Evolutionary conservation across 2,329 filamentous ascomycete genomes (phyloP).

Genomic region (Cercospora sojina): DNA sequence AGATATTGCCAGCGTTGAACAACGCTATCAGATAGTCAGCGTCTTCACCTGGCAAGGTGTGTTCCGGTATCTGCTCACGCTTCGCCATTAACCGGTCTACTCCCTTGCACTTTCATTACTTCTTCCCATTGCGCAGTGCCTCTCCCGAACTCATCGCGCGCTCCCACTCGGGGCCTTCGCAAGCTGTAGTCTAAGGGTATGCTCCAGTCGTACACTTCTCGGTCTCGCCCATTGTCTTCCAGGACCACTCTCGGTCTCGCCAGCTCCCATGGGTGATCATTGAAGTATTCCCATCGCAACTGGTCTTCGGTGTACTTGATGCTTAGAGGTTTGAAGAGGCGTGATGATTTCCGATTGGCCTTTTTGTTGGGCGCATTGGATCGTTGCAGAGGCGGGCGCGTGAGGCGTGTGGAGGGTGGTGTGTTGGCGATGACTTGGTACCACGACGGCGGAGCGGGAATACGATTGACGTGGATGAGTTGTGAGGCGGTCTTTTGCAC

Average conservation of each 20-base stretch:
- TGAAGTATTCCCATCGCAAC: constrained; percentile 79
- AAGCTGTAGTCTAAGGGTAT: constrained; percentile 32
- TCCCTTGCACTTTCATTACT: constrained; percentile 64
- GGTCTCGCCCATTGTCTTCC: constrained; percentile 82
- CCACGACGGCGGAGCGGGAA: constrained; percentile 53
- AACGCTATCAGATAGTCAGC: constrained; percentile 60
- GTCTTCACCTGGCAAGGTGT: neutral
- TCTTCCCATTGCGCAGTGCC: constrained; percentile 48
- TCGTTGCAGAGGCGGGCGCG: constrained; percentile 55
- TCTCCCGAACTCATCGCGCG: constrained; percentile 30
- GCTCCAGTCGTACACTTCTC: constrained; percentile 75
- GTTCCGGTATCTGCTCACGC: constrained; percentile 23
- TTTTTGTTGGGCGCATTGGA: constrained; percentile 50
- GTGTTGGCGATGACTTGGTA: constrained; percentile 56
- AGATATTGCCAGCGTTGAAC: constrained; percentile 89
- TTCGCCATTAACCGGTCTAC: constrained; percentile 70
- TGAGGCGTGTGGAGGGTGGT: constrained; percentile 60
- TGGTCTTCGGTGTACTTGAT: constrained; percentile 81
- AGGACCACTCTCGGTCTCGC: constrained; percentile 82
- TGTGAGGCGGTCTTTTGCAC: constrained; percentile 55
- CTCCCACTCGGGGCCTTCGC: constrained; percentile 23
- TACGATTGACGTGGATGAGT: constrained; percentile 48
- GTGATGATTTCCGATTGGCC: constrained; percentile 62
- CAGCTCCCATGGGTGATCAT: constrained; percentile 95
- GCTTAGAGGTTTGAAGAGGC: constrained; percentile 74